Evolutionary conservation across 1,139 yeast species (phyloP), one percentile per base, ranked within the genome.

Genomic region (Casaregolazyma suthepensis): DNA sequence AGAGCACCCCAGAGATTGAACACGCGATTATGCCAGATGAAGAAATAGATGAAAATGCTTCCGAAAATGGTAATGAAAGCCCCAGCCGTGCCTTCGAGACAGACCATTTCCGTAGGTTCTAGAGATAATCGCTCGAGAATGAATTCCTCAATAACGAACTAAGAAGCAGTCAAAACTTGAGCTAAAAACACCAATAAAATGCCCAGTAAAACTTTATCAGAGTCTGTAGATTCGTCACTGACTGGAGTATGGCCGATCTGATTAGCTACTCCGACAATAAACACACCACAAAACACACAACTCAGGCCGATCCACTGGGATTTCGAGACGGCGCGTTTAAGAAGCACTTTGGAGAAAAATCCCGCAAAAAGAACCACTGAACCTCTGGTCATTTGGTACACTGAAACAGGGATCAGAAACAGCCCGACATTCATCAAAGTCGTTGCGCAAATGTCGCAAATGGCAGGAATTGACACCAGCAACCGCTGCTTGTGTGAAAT

Each of bases 381-480:
- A 3, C 96, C 95, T 59, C 95, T 75, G 13, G 86, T 82, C 95
- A 87, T 87, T 66, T 87, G 96, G 68, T 85, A 87, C 47, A 87
- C 78, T 1, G 91, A 84, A n/a, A 87, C 95, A 0, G 95, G 94
- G 1, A 83, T 82, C 65, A 82, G 81, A 15, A 86, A 68, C 58
- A 87, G 74, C 0, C 94, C 95, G n/a, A 86, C 68, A 61, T 86
- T 85, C 80, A 87, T 78, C 61, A 87, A 69, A 0, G 94, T 86
- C 1, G 95, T 87, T 2, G 85, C 93, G 48, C 79, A 65, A 53
- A 87, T 75, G 66, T 87, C 95, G 67, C 90, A 85, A 12, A 78
- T 66, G 0, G 94, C 81, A 0, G 95, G 94, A 40, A 85, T 68
- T 0, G 87, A 20, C 26, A 47, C 37, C 38, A 47, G 17, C 3